Evolutionary conservation across 2,329 filamentous ascomycete species (phyloP).

Genomic region (Botrytis sinoallii): DNA sequence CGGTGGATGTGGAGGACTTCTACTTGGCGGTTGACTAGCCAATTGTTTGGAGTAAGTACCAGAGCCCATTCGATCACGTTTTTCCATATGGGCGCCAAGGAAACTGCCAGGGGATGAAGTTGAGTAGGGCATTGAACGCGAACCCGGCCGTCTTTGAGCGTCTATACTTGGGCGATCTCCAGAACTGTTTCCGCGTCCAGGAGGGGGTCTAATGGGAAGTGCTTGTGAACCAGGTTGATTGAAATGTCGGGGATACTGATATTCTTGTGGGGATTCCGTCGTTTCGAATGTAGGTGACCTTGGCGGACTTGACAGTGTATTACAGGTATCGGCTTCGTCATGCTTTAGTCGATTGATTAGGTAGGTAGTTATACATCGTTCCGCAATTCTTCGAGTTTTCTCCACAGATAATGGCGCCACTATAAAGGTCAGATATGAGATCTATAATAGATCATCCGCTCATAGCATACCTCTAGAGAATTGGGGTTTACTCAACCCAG

Average conservation of each 20-base stretch:
- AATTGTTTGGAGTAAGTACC: constrained; percentile 2
- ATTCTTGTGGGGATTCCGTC: constrained; percentile 3
- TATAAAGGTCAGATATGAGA: constrained; percentile 27
- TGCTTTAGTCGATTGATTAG: constrained; percentile 45
- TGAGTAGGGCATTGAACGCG: constrained; percentile 27
- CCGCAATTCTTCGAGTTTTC: constrained; percentile 56
- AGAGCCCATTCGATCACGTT: constrained; percentile 11
- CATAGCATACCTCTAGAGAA: constrained; percentile 26
- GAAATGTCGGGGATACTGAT: background rate
- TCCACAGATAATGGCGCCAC: constrained; percentile 55
- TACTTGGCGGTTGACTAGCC: constrained; percentile 4
- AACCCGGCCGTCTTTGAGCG: background rate
- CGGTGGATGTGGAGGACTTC: constrained; percentile 9
- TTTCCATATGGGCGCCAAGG: constrained; percentile 23
- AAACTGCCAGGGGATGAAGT: constrained; percentile 32
- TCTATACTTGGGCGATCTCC: background rate
- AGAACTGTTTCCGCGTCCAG: background rate
- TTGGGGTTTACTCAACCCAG: constrained; percentile 23
- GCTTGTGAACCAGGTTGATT: constrained; percentile 12
- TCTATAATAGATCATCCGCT: background rate
- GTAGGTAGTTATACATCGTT: constrained; percentile 48
- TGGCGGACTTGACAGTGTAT: background rate
- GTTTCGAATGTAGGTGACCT: background rate
- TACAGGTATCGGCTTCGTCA: constrained; percentile 33
- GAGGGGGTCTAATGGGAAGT: constrained; percentile 13